phyloP scores from a whole-genome alignment of 768 basidiomycete genomes.

The Psilocybe azurescens region DNA sequence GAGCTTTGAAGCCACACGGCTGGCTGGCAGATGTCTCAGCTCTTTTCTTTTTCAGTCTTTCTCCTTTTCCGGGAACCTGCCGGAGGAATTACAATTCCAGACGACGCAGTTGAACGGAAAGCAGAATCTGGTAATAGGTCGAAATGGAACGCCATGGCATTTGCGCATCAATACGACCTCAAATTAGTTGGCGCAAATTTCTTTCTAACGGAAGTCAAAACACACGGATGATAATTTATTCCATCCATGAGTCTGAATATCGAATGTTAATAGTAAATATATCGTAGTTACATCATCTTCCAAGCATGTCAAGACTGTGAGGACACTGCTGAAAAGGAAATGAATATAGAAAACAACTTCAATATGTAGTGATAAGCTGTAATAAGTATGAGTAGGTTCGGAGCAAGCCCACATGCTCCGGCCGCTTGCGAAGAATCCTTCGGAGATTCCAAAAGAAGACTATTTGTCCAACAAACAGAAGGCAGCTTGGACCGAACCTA shows the following conservation, averaged over 20 bases:
- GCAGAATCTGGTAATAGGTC: constrained; percentile 48
- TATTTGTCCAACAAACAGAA: too few species aligned
- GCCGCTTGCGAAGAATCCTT: too few species aligned
- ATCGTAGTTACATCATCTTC: not conserved
- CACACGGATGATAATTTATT: not conserved
- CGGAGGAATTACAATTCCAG: constrained; percentile 43
- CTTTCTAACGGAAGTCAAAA: constrained; percentile 43
- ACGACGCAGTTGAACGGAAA: constrained; percentile 50
- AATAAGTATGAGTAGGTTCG: too few species aligned
- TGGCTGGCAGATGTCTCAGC: not conserved
- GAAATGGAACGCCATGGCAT: constrained; percentile 59
- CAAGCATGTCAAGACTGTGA: not conserved
- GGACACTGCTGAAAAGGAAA: too few species aligned
- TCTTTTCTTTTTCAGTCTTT: constrained; percentile 44
- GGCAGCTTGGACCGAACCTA: too few species aligned
- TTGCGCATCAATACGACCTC: constrained; percentile 55
- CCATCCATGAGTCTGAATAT: not conserved
- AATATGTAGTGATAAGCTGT: too few species aligned
- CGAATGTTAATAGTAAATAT: not conserved
- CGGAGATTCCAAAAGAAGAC: too few species aligned
- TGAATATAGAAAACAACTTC: too few species aligned
- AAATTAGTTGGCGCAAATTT: constrained; percentile 66
- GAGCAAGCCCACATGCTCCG: too few species aligned
- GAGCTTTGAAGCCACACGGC: constrained; percentile 11
- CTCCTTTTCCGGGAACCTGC: constrained; percentile 66